Evolutionary conservation across 1,139 yeast genomes (phyloP).

Genomic region (Saccharomyces pastorianus): DNA sequence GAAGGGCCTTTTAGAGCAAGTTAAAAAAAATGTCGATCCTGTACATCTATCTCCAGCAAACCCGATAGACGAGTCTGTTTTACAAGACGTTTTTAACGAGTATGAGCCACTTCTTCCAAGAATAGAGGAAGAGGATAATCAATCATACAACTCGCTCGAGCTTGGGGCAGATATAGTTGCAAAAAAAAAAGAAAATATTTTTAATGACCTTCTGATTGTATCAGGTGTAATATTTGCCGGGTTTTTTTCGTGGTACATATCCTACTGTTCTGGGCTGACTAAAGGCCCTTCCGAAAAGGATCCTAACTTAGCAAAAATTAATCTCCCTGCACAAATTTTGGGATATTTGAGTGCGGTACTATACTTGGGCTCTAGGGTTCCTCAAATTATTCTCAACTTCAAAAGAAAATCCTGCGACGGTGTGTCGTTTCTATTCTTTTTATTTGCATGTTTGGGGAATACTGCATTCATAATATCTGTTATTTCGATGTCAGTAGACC

Average conservation of each 20-base stretch:
- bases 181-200: constrained; percentile 7
- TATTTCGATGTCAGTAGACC: constrained; percentile 62
- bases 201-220: constrained; percentile 56
- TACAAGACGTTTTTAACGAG: constrained; percentile 44
- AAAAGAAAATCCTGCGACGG: constrained; percentile 89
- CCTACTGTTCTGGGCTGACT: constrained; percentile 37
- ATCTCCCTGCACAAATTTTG: constrained; percentile 73
- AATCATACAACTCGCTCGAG: constrained; percentile 6
- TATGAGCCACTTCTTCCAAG: constrained; percentile 31
- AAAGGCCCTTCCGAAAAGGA: constrained; percentile 10
- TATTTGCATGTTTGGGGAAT: constrained; percentile 90
- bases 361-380: constrained; percentile 81
- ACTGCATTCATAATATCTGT: constrained; percentile 82
- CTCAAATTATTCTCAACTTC: constrained; percentile 77
- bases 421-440: constrained; percentile 79
- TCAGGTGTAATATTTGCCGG: constrained; percentile 66
- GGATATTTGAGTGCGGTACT: constrained; percentile 88
- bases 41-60: constrained; percentile 85
- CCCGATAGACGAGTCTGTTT: constrained; percentile 66
- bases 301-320: constrained; percentile 42
- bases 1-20: constrained; percentile 14
- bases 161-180: constrained; percentile 4
- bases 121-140: constrained; percentile 14
- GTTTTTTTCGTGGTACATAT: constrained; percentile 75
- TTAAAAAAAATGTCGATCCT: constrained; percentile 43